Evolutionary conservation across 306 rosid species (phyloP), one percentile per base, ranked within the genome.

Genomic region (Neltuma alba): DNA sequence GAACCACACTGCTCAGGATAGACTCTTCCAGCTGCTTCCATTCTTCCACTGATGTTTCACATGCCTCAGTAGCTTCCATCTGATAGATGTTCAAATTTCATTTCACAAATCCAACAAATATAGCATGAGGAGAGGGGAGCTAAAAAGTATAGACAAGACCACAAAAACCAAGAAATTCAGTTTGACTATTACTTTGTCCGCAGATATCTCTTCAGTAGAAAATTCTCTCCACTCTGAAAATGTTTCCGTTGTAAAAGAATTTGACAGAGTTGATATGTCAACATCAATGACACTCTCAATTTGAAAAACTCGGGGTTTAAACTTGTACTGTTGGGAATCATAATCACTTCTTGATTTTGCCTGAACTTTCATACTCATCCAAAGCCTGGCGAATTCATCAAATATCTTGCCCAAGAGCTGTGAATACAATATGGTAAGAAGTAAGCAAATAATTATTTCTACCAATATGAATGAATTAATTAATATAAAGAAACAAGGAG

Each of bases 381-480:
- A 95, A 65, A 87, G 86, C 54, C 79, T 70, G 52, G 98, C 81
- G 89, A 91, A 90, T 79, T 79, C 84, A 2, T 85, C 80, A 82
- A 92, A 91, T 64, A 89, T 86, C 77, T 84, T 88, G 38, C 82
- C 92, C 91, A 91, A 83, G 47, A 91, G 84, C 97, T 94, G 93
- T 69, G 50, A 23, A 75, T 31, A 84, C 77, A 33, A 80, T 34
- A 82, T 9, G 48, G 50, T 9, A 21, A 60, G 72, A 57, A 2
- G 41, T 82, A 75, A 88, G 80, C 72, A 61, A 71, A 74, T n/a
- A 74, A 64, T 48, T 14, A 16, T 71, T 34, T 28, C 23, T 72
- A 47, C 37, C 16, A 57, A 79, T 38, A 69, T 15, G 63, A 79
- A 75, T 71, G 63, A 76, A 72, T 73, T n/a, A 50, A 70, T 36